A percentile compares a stretch with the other conserved stretches of the same genome.
Evolutionary conservation across 2,329 filamentous ascomycete genomes (phyloP).

Genomic region (Rhytidhysteron rufulum): DNA sequence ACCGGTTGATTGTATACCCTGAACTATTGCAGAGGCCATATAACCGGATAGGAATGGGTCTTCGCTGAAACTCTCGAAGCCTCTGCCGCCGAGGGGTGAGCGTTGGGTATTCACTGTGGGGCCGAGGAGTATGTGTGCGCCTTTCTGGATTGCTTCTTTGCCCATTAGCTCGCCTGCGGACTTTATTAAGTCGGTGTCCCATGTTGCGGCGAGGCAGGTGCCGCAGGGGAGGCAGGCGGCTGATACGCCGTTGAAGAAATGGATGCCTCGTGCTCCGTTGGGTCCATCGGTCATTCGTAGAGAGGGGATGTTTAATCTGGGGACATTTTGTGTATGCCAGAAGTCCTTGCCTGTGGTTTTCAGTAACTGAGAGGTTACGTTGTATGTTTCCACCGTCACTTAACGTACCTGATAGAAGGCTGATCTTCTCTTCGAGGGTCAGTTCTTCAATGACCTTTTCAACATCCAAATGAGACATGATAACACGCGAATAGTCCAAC

Average conservation of each 20-base stretch:
- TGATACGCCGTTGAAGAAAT: constrained; percentile 60
- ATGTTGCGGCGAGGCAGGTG: constrained; percentile 72
- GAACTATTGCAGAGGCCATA: constrained; percentile 57
- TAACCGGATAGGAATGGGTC: constrained; percentile 66
- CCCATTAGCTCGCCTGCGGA: constrained; percentile 66
- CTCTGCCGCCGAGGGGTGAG: constrained; percentile 73
- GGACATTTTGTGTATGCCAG: constrained; percentile 63
- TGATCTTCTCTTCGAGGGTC: constrained; percentile 8
- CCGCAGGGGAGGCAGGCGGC: constrained; percentile 75
- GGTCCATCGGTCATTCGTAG: constrained; percentile 64
- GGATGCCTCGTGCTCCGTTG: constrained; percentile 61
- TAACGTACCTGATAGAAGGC: constrained; percentile 7
- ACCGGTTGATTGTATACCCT: constrained; percentile 60
- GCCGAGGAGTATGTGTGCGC: constrained; percentile 68
- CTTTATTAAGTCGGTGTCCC: constrained; percentile 66
- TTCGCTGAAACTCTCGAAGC: constrained; percentile 72
- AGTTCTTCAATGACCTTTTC: constrained; percentile 3
- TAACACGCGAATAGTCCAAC: no score
- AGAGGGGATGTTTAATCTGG: constrained; percentile 57
- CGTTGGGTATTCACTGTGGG: constrained; percentile 79
- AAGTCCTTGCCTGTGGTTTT: constrained; percentile 52
- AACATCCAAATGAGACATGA: constrained; percentile 1
- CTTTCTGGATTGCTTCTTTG: constrained; percentile 67
- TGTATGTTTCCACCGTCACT: background rate
- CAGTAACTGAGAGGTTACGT: background rate